Evolutionary conservation across 495 filamentous ascomycete species (phyloP).

Genomic region (Paragyromitra xinjiangensis): DNA sequence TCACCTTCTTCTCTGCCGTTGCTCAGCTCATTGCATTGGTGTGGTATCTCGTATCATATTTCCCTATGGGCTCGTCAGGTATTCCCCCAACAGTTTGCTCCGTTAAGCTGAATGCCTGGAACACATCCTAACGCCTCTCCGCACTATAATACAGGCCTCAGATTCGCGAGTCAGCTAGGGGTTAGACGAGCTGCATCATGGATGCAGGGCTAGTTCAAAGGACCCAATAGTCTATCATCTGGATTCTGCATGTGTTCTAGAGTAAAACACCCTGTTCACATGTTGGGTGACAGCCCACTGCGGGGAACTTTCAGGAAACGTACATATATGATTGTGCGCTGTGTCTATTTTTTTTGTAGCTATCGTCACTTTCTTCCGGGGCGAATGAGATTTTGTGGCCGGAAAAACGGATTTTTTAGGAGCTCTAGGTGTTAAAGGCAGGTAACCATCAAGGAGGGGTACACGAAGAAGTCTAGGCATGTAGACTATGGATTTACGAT

Average conservation of each 20-base stretch:
- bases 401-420: slow-evolving; percentile 15
- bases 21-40: slow-evolving; percentile 81
- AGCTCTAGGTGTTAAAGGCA: background rate
- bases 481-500: slow-evolving; percentile 25
- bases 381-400: slow-evolving; percentile 6
- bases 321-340: slow-evolving; percentile 18
- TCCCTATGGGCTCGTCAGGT: slow-evolving; percentile 93
- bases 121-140: slow-evolving; percentile 41
- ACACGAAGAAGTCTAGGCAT: slow-evolving; percentile 24
- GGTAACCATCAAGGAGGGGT: slow-evolving; percentile 8
- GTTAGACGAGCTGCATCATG: slow-evolving; percentile 83
- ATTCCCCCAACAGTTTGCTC: slow-evolving; percentile 86
- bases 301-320: slow-evolving; percentile 34
- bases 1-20: slow-evolving; percentile 84
- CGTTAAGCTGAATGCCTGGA: slow-evolving; percentile 62
- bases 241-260: slow-evolving; percentile 43
- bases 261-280: slow-evolving; percentile 44
- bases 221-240: slow-evolving; percentile 40
- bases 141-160: slow-evolving; percentile 69
- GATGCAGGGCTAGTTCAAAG: slow-evolving; percentile 74
- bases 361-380: slow-evolving; percentile 14
- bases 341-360: slow-evolving; percentile 33
- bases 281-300: slow-evolving; percentile 27
- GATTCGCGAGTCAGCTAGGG: slow-evolving; percentile 85
- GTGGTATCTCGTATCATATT: slow-evolving; percentile 98